A percentile compares a stretch with the other conserved stretches of the same genome.
These are phyloP conservation scores for Pyricularia sp. DNA, from an alignment of 2,329 filamentous ascomycete species.

Conservation along the genomic window DNA sequence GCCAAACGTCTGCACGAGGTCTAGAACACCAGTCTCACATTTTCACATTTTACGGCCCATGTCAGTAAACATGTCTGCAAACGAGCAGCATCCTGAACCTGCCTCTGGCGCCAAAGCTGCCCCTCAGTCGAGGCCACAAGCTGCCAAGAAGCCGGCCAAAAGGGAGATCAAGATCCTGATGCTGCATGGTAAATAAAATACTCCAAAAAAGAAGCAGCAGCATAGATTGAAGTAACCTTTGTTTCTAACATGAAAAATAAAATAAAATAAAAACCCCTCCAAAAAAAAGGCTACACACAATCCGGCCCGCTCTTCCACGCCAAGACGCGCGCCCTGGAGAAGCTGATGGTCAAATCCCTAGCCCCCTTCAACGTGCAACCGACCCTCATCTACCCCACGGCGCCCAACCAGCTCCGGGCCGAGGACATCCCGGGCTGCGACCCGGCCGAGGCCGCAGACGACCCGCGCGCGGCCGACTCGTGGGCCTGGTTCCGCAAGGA, in stretches of 20 bases:
- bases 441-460: slow-evolving; percentile 11
- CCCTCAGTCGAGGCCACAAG: not conserved
- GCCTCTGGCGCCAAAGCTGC: not conserved
- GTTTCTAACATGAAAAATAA: not conserved
- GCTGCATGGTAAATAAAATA: slow-evolving; percentile 49
- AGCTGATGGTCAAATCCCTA: slow-evolving; percentile 64
- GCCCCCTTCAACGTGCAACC: slow-evolving; percentile 39
- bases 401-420: slow-evolving; percentile 47
- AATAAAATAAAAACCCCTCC: not conserved
- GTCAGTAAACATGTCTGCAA: not conserved
- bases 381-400: slow-evolving; percentile 56
- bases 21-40: not conserved
- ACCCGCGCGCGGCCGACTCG: slow-evolving; percentile 41
- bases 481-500: slow-evolving; percentile 77
- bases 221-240: not conserved
- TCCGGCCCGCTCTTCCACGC: slow-evolving; percentile 72
- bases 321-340: slow-evolving; percentile 80
- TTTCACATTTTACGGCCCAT: not conserved
- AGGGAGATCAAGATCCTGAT: slow-evolving; percentile 56
- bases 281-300: slow-evolving; percentile 67
- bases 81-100: not conserved
- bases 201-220: not conserved
- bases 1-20: not conserved
- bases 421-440: slow-evolving; percentile 59
- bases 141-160: slow-evolving; percentile 17